Evolutionary conservation across 2,329 filamentous ascomycete genomes (phyloP).

Genomic region (Daldinia eschscholtzii): DNA sequence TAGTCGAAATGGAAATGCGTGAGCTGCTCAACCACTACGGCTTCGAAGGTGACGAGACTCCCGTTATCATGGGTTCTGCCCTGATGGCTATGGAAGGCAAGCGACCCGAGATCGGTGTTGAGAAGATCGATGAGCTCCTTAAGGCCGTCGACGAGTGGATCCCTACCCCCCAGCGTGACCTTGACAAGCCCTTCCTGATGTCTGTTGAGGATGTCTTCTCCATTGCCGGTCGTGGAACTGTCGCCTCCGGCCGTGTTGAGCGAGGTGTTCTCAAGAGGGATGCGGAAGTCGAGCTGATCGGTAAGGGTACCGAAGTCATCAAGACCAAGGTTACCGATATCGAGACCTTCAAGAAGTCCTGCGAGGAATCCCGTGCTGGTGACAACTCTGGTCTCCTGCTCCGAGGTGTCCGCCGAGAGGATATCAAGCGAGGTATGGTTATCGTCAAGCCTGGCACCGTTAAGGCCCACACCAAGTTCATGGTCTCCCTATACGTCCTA

Average conservation of each 20-base stretch:
- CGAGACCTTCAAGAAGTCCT: conserved; percentile 99
- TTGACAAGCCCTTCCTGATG: conserved; percentile 99
- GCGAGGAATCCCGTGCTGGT: conserved; percentile 93
- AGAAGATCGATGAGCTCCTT: conserved; percentile 93
- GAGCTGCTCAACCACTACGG: conserved; percentile 93
- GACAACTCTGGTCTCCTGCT: conserved; percentile 98
- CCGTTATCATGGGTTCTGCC: conserved; percentile 96
- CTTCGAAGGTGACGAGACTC: conserved; percentile 98
- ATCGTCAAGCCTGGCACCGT: conserved; percentile 84
- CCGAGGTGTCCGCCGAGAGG: conserved; percentile 95
- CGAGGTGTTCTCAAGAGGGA: conserved; percentile 95
- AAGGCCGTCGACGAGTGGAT: conserved; percentile 95
- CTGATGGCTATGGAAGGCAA: conserved; percentile 92
- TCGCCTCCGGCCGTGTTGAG: conserved; percentile 97
- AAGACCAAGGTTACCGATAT: conserved; percentile 99
- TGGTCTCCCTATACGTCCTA: conserved; percentile 95
- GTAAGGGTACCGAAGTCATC: conserved; percentile 83
- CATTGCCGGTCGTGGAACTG: conserved; percentile 93
- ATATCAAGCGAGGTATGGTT: conserved; percentile 95
- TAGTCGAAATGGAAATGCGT: conserved; percentile 99
- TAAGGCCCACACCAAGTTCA: conserved; percentile 91
- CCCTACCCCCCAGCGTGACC: conserved; percentile 90
- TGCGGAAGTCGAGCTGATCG: conserved; percentile 92
- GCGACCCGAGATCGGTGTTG: conserved; percentile 84
- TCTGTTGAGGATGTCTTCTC: conserved; percentile 95